These are phyloP conservation scores for Melaleuca quinquenervia DNA, from an alignment of 345 rosid species.

Conservation along the genomic window DNA sequence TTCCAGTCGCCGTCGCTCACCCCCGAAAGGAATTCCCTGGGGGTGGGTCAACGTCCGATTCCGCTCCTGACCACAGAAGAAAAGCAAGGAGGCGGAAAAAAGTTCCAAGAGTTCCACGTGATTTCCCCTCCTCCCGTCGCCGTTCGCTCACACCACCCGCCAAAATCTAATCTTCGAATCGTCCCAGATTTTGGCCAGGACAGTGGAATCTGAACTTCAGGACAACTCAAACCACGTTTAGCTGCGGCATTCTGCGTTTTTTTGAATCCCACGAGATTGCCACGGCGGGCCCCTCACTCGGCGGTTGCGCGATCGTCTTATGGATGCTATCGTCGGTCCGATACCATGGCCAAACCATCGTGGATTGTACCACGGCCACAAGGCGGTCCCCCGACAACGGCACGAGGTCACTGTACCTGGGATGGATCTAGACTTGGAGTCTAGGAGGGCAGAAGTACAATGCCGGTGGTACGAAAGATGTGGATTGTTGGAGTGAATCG, in stretches of 20 bases:
- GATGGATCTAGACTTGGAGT: too few species aligned
- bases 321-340: not conserved
- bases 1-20: not conserved
- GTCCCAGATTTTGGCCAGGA: not conserved
- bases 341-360: not conserved
- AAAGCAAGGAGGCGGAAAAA: not conserved
- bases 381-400: not conserved
- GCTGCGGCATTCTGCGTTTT: too few species aligned
- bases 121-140: not conserved
- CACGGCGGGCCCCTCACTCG: too few species aligned
- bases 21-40: not conserved
- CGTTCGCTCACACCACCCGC: not conserved
- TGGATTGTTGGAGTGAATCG: not conserved
- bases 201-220: not conserved
- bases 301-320: not conserved
- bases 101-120: not conserved
- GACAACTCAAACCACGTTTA: not conserved
- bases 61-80: not conserved
- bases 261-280: not conserved
- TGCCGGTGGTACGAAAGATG: not conserved
- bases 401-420: not conserved
- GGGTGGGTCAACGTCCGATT: not conserved
- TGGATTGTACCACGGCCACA: not conserved
- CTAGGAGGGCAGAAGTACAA: too few species aligned
- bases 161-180: not conserved